Evolutionary conservation across 2,329 filamentous ascomycete species (phyloP), one percentile per base, ranked within the genome.

Genomic region (Teratosphaeriaceae sp.): DNA sequence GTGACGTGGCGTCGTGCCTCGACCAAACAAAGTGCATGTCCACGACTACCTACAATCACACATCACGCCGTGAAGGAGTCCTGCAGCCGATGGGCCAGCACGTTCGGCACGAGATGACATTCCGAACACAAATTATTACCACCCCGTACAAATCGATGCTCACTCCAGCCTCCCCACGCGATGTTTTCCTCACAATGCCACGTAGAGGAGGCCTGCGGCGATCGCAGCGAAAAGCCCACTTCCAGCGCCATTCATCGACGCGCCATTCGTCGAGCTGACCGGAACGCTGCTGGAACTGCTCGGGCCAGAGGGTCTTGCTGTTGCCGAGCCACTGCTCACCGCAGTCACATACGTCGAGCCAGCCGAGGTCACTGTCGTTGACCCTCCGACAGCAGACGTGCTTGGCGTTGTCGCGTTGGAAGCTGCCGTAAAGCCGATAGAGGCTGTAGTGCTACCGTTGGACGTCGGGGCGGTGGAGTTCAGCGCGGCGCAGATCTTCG

Each of bases 401-500:
- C 34, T 36, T 15, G 34, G 18, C 11, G 7, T 36, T 8, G 34
- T 36, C 8, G 11, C 21, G 34, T 36, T 36, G 16, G 34, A 9
- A 15, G 7, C 21, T 22, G 34, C 34, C 6, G 18, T 36, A 11
- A 23, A 8, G 8, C 34, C 34, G 15, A 18, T 11, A 15, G 34
- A 36, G 20, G 20, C 34, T 22, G 34, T 15, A 13, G 34, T 36
- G 34, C 34, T 18, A 7, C 7, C 6, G 11, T n/a, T n/a, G n/a
- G 7, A 5, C 15, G 34, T 15, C 6, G 36, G 5, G 5, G 36
- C 20, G n/a, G 36, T 38, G 11, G 36, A 24, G 36, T 38, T 38
- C 7, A 38, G 36, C 15, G 36, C 36, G 21, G 36, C 36, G 21
- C 36, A 38, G 18, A 38, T 38, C 36, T 38, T 26, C 6, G 18